Evolutionary conservation across 441 rosid genomes (phyloP), one percentile per base, ranked within the genome.

Genomic region (Pelargonium citronellum): DNA sequence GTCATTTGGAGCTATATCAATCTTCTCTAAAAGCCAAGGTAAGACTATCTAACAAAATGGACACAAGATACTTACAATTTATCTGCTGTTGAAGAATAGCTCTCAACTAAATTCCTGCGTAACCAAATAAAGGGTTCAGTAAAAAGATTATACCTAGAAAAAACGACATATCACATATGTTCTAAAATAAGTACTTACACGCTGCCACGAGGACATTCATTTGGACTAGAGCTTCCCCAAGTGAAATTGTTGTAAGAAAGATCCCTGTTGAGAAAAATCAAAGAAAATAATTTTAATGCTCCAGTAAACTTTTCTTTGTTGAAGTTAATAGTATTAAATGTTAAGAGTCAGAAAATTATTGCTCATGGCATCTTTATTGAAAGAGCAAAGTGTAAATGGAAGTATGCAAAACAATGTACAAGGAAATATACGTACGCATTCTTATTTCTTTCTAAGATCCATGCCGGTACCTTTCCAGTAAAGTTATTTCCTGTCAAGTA

Each of bases 21-120:
- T 19, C 69, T 46, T 44, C 15, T 15, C 30, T 34, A 30, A 67
- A 68, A 55, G 39, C 39, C 39, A 34, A 34, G 41, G 60, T 47
- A 64, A 55, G 65, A 37, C n/a, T 15, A 30, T 70, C 34, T 49
- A 53, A 69, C 16, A 7, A 24, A 20, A 8, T 30, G 44, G 70
- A 70, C 44, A 64, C 71, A 34, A 51, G 73, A 71, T 78, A 46
- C 93, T 87, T 84, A 93, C 98, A 74, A 63, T 71, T 80, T 85
- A 41, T 71, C 70, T 12, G 62, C 9, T 30, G 84, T 67, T 1
- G 82, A 64, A 19, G 81, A 80, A 79, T 82, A 91, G 83, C 97
- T 85, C 83, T 91, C 98, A 67, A 86, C 95, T 76, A 86, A 68
- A 76, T 94, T 94, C 82, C 98, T 91, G 81, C 9, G 75, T 65